Conservation (phyloP, 2,329 filamentous ascomycete species). For the Fusarium sp. region DNA sequence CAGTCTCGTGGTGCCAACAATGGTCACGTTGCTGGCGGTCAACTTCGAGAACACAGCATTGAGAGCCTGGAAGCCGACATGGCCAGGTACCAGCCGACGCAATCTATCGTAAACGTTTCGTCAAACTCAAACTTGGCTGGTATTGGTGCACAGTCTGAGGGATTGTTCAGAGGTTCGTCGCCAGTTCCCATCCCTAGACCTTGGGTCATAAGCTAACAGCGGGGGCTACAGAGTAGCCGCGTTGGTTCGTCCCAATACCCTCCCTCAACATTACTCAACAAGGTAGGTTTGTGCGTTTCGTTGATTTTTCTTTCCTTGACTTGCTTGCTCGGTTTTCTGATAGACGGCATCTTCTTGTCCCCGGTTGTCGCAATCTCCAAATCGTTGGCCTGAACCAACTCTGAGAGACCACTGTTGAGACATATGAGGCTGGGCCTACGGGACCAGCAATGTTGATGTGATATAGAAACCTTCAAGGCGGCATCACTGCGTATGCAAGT, state of each 20-base stretch:
- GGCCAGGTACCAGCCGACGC: neutral
- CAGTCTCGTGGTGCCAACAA: neutral
- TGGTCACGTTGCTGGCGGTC: neutral
- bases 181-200: neutral
- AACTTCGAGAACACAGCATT: neutral
- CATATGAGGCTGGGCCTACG: neutral
- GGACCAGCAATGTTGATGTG: neutral
- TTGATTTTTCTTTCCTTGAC: neutral
- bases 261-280: neutral
- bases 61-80: conserved; percentile 5
- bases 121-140: neutral
- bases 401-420: neutral
- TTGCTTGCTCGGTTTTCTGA: neutral
- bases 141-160: conserved; percentile 4
- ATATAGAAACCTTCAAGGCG: neutral
- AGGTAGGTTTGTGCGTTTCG: neutral
- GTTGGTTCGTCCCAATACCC: neutral
- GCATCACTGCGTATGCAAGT: neutral
- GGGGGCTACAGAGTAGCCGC: neutral
- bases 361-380: neutral
- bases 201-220: neutral
- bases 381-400: neutral
- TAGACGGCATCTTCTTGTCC: neutral
- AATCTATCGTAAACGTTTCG: neutral
- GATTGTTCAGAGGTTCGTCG: neutral